A percentile compares a stretch with the other conserved stretches of the same genome.
Conservation (phyloP, 768 basidiomycete species). For the Neoboletus brunneissimus region DNA sequence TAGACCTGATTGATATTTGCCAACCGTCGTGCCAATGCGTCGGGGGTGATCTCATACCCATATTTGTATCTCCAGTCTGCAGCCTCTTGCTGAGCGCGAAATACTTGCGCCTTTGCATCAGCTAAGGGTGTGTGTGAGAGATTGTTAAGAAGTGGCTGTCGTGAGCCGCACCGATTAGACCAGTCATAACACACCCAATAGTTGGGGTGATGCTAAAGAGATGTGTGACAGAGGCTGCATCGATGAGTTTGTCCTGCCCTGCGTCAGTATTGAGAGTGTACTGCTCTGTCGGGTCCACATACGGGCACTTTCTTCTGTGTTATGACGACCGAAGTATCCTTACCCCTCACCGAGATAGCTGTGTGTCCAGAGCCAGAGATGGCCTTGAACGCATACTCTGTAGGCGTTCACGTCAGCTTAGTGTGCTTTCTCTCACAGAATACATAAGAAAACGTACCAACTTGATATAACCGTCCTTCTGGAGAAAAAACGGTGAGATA, state of each 20-base stretch:
- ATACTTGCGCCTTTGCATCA: conserved; percentile 88
- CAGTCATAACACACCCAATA: conserved; percentile 98
- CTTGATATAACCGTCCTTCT: conserved; percentile 97
- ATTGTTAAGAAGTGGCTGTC: neutral
- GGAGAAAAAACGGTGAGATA: conserved; percentile 97
- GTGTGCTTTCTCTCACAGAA: neutral
- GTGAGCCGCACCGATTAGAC: conserved; percentile 72
- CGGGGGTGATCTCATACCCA: conserved; percentile 97
- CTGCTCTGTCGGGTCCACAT: conserved; percentile 32
- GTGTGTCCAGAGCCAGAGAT: conserved; percentile 97
- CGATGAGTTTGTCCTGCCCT: conserved; percentile 90
- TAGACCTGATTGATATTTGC: conserved; percentile 99
- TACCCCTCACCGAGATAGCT: conserved; percentile 86
- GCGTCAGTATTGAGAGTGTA: neutral
- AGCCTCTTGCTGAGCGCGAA: conserved; percentile 83
- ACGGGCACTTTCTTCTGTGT: conserved; percentile 99
- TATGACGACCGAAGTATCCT: conserved; percentile 92
- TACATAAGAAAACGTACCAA: conserved; percentile 58
- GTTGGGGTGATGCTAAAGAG: conserved; percentile 94
- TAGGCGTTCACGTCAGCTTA: conserved; percentile 10
- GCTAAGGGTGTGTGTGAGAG: conserved; percentile 44
- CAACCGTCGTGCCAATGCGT: conserved; percentile 88
- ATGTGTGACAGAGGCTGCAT: conserved; percentile 91
- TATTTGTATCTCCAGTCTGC: conserved; percentile 94
- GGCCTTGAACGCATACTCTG: conserved; percentile 99